phyloP scores from a whole-genome alignment of 1,284 basidiomycete species.

The Amylostereum chailletii region DNA sequence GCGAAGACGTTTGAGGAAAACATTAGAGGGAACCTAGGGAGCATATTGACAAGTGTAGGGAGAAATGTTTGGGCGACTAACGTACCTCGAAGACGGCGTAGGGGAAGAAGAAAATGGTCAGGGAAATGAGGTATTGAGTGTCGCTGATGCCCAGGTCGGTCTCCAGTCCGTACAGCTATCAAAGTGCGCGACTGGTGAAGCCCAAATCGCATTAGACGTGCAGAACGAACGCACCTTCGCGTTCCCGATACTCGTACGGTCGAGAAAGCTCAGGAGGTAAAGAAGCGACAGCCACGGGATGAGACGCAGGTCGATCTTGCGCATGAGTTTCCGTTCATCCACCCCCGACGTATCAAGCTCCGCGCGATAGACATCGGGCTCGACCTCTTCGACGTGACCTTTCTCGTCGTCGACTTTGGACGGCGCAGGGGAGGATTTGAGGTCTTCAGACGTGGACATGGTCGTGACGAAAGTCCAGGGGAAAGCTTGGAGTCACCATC shows the following conservation, averaged over 20 bases:
- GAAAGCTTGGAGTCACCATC: too few species aligned
- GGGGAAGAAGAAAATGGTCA: slow-evolving; percentile 61
- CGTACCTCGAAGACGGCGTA: slow-evolving; percentile 56
- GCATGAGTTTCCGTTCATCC: slow-evolving; percentile 54
- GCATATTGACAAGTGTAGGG: neutral
- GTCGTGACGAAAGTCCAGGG: too few species aligned
- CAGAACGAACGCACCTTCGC: slow-evolving; percentile 42
- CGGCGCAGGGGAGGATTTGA: neutral
- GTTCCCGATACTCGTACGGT: slow-evolving; percentile 79
- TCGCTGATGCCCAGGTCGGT: slow-evolving; percentile 46
- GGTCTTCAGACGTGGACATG: too few species aligned
- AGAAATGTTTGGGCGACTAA: neutral
- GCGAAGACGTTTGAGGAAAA: slow-evolving; percentile 29
- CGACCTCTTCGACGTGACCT: neutral
- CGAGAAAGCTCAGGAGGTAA: slow-evolving; percentile 69
- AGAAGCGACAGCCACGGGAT: slow-evolving; percentile 67
- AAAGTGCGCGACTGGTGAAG: neutral
- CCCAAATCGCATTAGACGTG: neutral
- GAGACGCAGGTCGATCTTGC: slow-evolving; percentile 57
- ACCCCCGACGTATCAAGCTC: slow-evolving; percentile 44
- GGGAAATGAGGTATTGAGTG: slow-evolving; percentile 52
- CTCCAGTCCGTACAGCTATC: slow-evolving; percentile 49
- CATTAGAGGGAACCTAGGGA: slow-evolving; percentile 25
- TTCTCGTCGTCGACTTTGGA: neutral
- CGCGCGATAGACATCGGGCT: slow-evolving; percentile 33